Evolutionary conservation across 2,329 filamentous ascomycete species (phyloP).

Genomic region (Fusarium burgessii): DNA sequence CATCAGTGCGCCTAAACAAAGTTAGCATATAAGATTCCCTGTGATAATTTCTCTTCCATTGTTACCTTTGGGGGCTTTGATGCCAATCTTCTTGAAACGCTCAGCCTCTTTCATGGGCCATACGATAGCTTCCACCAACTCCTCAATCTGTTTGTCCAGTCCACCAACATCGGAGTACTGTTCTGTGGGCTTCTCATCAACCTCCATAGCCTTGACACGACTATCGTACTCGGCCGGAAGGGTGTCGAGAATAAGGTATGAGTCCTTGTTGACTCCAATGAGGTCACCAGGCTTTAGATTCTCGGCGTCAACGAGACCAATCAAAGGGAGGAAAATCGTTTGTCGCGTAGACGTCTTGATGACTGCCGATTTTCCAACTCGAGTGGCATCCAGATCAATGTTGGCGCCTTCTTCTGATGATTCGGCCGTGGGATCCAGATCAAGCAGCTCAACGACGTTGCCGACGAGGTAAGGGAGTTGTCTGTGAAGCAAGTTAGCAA

Average conservation of each 20-base stretch:
- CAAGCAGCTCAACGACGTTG: slow-evolving; percentile 96
- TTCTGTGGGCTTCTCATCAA: slow-evolving; percentile 99
- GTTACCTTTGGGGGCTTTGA: slow-evolving; percentile 97
- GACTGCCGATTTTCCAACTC: slow-evolving; percentile 97
- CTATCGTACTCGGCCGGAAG: slow-evolving; percentile 98
- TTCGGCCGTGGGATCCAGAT: slow-evolving; percentile 95
- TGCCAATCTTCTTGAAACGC: slow-evolving; percentile 99
- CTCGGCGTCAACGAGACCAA: slow-evolving; percentile 95
- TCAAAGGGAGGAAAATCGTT: slow-evolving; percentile 97
- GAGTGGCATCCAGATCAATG: slow-evolving; percentile 95
- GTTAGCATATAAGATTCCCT: slow-evolving; percentile 72
- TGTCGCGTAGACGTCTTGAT: slow-evolving; percentile 99
- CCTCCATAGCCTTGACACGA: slow-evolving; percentile 99
- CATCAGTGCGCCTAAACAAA: slow-evolving; percentile 95
- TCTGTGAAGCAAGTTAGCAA: slow-evolving; percentile 59
- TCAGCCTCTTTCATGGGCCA: slow-evolving; percentile 99
- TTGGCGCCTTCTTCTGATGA: slow-evolving; percentile 98
- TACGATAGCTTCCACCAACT: slow-evolving; percentile 97
- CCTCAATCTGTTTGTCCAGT: slow-evolving; percentile 98
- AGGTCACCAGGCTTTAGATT: slow-evolving; percentile 95
- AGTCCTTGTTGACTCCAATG: slow-evolving; percentile 99
- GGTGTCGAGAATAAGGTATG: slow-evolving; percentile 96
- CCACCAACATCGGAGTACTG: slow-evolving; percentile 99
- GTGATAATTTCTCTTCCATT: slow-evolving; percentile 62
- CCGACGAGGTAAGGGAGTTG: slow-evolving; percentile 98